Percentiles rank a stretch among this genome's conserved stretches.
These are phyloP conservation scores for Helenozyma baotianmanensis DNA, from an alignment of 805 yeast species.

Conservation along the genomic window DNA sequence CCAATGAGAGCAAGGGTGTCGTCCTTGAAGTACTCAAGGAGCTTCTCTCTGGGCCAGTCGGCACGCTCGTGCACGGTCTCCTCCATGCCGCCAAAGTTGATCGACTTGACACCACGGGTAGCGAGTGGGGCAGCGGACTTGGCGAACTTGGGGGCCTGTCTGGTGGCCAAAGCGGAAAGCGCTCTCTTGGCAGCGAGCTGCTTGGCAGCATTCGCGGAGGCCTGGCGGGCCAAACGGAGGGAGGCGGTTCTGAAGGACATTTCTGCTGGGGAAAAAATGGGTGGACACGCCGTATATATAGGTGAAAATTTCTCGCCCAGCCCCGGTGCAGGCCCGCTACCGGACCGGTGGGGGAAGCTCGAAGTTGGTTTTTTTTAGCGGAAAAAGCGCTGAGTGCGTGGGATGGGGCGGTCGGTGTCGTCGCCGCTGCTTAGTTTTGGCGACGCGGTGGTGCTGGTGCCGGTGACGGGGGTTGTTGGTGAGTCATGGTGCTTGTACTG, in stretches of 20 bases:
- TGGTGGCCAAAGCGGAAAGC: conserved; percentile 50
- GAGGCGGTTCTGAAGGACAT: conserved; percentile 45
- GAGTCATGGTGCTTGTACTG: no score
- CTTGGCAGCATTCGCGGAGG: conserved; percentile 37
- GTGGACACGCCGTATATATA: not conserved
- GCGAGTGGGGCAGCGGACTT: conserved; percentile 45
- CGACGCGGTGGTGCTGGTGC: no score
- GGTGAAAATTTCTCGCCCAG: conserved; percentile 1
- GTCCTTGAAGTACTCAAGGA: conserved; percentile 93
- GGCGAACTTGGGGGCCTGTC: conserved; percentile 34
- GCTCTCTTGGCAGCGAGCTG: conserved; percentile 61
- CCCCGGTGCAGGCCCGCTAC: conserved; percentile 16
- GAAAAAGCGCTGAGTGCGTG: no score
- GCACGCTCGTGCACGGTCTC: conserved; percentile 97
- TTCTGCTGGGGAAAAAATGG: conserved; percentile 7
- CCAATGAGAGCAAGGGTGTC: conserved; percentile 97
- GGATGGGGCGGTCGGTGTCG: no score
- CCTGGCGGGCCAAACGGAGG: conserved; percentile 44
- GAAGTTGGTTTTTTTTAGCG: no score
- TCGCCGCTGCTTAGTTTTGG: no score
- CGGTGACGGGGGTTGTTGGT: no score
- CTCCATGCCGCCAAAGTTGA: conserved; percentile 93
- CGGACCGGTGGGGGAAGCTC: conserved; percentile 2
- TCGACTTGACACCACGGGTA: conserved; percentile 90
- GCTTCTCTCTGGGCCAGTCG: conserved; percentile 99